Evolutionary conservation across 169 alveolate species (phyloP).

Genomic region (Miamiensis avidus): DNA sequence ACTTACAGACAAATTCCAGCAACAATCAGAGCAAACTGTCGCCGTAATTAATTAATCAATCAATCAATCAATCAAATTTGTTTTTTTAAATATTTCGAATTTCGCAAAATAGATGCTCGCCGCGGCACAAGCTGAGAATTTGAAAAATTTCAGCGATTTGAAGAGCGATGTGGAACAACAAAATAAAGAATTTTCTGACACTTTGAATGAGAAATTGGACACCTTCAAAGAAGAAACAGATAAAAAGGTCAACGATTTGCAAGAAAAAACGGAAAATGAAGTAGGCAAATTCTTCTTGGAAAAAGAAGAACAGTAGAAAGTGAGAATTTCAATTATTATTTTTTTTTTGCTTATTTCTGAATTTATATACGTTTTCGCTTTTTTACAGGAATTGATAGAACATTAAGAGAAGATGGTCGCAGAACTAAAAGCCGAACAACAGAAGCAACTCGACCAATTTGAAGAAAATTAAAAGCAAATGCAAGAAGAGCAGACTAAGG

Average conservation of each 20-base stretch:
- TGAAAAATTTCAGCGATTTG: background rate
- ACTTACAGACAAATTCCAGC: too few species aligned
- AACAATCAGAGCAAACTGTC: too few species aligned
- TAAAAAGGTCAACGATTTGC: background rate
- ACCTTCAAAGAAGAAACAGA: background rate
- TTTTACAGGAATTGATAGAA: background rate
- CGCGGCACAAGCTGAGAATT: background rate
- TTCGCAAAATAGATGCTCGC: background rate
- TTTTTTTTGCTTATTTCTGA: background rate
- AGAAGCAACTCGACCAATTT: background rate
- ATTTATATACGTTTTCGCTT: too few species aligned
- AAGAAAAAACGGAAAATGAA: background rate
- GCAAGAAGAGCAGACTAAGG: background rate
- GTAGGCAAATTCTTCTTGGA: background rate
- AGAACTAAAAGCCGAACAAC: background rate
- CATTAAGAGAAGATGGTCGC: too few species aligned
- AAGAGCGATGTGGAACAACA: background rate
- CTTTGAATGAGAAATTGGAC: background rate
- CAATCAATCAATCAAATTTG: too few species aligned
- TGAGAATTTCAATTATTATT: too few species aligned
- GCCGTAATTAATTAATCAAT: too few species aligned
- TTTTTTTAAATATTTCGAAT: too few species aligned
- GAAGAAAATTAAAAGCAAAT: background rate
- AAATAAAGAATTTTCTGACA: background rate
- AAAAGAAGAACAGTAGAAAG: background rate